These are phyloP conservation scores for Magnusiomyces suaveolens DNA, from an alignment of 1,139 yeast genomes.

Conservation along the genomic window DNA sequence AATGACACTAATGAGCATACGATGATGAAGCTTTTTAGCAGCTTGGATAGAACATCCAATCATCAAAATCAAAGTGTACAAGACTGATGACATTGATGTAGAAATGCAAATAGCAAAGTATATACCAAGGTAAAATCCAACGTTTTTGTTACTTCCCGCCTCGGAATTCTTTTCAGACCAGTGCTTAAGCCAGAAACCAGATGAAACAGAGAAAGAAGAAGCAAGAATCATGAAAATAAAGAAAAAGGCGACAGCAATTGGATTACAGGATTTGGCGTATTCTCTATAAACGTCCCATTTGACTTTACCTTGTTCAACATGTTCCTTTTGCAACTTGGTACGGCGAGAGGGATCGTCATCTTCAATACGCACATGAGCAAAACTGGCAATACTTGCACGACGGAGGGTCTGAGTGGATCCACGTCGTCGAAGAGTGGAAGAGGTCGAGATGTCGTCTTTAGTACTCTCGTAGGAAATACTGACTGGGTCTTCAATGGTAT, in stretches of 20 bases:
- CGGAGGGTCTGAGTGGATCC: constrained; percentile 42
- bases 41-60: constrained; percentile 78
- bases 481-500: constrained; percentile 1
- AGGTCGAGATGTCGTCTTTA: neutral
- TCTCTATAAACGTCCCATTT: constrained; percentile 77
- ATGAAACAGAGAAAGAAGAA: constrained; percentile 50
- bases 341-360: constrained; percentile 27
- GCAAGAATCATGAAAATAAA: constrained; percentile 40
- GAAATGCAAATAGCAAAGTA: constrained; percentile 68
- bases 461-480: neutral
- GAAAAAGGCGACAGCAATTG: constrained; percentile 53
- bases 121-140: constrained; percentile 58
- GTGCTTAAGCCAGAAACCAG: constrained; percentile 88
- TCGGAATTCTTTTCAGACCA: constrained; percentile 88
- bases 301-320: constrained; percentile 87
- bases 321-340: constrained; percentile 42
- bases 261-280: constrained; percentile 83
- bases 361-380: constrained; percentile 33
- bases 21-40: constrained; percentile 64
- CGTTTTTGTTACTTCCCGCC: constrained; percentile 61
- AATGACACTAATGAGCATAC: constrained; percentile 70
- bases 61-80: constrained; percentile 68
- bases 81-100: constrained; percentile 50
- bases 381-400: constrained; percentile 60
- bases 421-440: constrained; percentile 23